Conservation (phyloP, 768 basidiomycete genomes). For the Pholiota molesta region DNA sequence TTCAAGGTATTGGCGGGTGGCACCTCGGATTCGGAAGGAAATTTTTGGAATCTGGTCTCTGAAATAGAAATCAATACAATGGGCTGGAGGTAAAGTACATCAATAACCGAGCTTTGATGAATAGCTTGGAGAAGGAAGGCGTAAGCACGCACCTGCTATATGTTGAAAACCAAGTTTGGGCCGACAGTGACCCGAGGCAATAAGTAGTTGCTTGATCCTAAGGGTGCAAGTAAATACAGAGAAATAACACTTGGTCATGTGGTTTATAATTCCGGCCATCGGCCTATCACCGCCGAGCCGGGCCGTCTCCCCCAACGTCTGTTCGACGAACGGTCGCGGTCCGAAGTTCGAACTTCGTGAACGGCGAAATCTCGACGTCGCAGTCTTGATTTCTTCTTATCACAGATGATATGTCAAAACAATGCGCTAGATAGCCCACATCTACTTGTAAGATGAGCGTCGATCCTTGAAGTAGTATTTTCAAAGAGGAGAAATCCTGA, state of each 20-base stretch:
- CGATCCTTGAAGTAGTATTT: too few relatives aligned
- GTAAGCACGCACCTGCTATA: neutral
- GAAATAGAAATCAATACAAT: too few relatives aligned
- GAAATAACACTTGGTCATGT: conserved; percentile 3
- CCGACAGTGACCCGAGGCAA: too few relatives aligned
- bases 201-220: conserved; percentile 15
- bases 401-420: neutral
- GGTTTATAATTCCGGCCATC: neutral
- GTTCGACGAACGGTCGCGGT: too few relatives aligned
- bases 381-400: neutral
- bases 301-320: neutral
- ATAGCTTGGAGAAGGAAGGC: neutral
- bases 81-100: too few relatives aligned
- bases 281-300: neutral
- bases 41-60: too few relatives aligned
- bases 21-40: too few relatives aligned
- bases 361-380: neutral
- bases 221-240: conserved; percentile 20
- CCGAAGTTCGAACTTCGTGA: conserved; percentile 6
- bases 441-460: neutral
- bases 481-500: too few relatives aligned
- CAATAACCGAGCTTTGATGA: neutral
- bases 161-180: neutral
- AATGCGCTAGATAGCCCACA: neutral
- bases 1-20: neutral